Evolutionary conservation across 2,329 filamentous ascomycete genomes (phyloP).

Genomic region (Talaromyces sp.): DNA sequence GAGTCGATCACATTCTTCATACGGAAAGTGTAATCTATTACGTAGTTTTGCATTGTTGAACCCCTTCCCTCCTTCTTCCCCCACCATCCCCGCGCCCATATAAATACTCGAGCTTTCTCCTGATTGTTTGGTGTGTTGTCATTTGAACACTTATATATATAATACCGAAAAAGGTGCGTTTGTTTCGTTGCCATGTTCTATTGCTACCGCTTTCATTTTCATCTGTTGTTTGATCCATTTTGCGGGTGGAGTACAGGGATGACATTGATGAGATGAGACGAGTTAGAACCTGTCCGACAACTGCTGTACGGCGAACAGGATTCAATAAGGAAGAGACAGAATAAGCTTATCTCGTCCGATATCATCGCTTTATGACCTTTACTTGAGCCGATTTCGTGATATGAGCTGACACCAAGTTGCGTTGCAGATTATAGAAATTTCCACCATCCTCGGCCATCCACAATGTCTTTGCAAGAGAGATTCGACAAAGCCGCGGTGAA

Average conservation of each 20-base stretch:
- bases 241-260: not conserved
- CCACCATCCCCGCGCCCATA: not conserved
- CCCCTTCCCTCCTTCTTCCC: not conserved
- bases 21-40: not conserved
- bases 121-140: not conserved
- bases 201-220: not conserved
- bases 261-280: not conserved
- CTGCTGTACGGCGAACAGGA: not conserved
- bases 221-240: not conserved
- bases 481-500: not conserved
- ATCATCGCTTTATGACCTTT: not conserved
- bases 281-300: not conserved
- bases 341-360: not conserved
- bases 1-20: not conserved
- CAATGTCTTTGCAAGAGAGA: constrained; percentile 10
- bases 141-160: not conserved
- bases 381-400: too few species aligned
- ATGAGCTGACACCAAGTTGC: not conserved
- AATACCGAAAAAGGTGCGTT: not conserved
- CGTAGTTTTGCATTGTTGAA: constrained; percentile 2
- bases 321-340: not conserved
- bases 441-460: not conserved
- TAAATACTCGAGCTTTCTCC: not conserved
- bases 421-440: not conserved
- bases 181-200: not conserved